Evolutionary conservation across 1,139 yeast genomes (phyloP), one percentile per base, ranked within the genome.

Genomic region (Nadsonia starkeyi-henricii): DNA sequence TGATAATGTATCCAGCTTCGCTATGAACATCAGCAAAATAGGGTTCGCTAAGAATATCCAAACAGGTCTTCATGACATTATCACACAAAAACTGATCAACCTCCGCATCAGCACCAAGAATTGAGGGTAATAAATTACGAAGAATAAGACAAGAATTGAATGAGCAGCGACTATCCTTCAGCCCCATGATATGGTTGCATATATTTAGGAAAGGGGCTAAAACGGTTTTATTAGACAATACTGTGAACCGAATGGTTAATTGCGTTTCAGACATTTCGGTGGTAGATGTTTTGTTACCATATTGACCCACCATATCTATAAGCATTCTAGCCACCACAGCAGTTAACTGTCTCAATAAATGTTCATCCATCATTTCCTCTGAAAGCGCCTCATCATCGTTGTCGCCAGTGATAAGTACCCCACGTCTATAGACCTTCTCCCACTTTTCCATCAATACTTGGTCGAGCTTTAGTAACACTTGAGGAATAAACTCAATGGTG

Each of bases 281-380:
- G 9, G 48, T 45, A 7, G 50, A 51, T 2, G 52, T 19, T 41
- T 51, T 52, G 3, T 50, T 54, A 7, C 60, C 62, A 8, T 53
- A 50, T 62, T 88, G 96, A 12, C 96, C 94, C 30, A 85, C 85
- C 49, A 88, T 72, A 62, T 91, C 98, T 69, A 91, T 85, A 55
- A 91, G 66, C 58, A 89, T 73, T 53, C 97, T 70, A 43, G 85
- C 96, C n/a, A 85, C 88, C 5, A 94, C 88, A 1, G 95, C 95
- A 0, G 97, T 88, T 49, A 91, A 73, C 63, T 91, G 97, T 54
- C 98, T 72, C 54, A 91, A 70, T 72, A 91, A 74, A 63, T 91
- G 96, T 62, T 91, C 98, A 57, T 91, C 97, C 85, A 91, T 83
- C 94, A 91, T 91, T 62, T 91, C 98, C 60, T 89, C 96, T n/a